Base-by-base conservation (phyloP, 140 eudicot genomes). In the Anethum foeniculum region DNA sequence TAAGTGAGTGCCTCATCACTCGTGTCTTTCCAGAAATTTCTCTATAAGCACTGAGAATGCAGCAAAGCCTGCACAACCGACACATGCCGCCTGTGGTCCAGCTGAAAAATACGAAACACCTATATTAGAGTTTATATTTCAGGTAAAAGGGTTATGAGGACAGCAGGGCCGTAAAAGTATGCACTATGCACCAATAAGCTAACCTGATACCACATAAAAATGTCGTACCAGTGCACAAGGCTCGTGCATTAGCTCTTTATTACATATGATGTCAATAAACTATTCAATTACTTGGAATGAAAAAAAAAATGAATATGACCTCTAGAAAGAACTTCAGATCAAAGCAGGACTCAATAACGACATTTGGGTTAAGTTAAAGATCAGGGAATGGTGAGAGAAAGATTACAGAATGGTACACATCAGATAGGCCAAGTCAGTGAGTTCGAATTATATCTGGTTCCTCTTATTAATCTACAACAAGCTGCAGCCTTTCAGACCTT, bases 61-160 rank as follows among this genome's bases (percentile, higher is more conserved):
- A 85, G 99, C 97, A 83, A 95, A 95, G 32, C 99, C 99, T 34
- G 96, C 98, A 85, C 98, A 95, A n/a, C 97, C 97, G 39, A 77
- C 67, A 62, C 99, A 95, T 9, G 97, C 93, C 21, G 97, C 99
- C 87, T 88, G 81, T 36, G 97, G 97, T 67, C 99, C 99, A 77
- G 89, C 99, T 95, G 84, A 74, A 82, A 79, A 14, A 65, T 39
- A 81, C 77, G 49, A 62, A 64, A 36, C 73, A 75, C 41, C 52
- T 23, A 32, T 27, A 30, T 44, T 12, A 56, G 76, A 56, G 62
- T 28, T 39, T 41, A 18, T n/a, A 41, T 27, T 78, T 8, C 54
- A 47, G 43, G 30, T 49, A 58, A 54, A 4, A 58, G 34, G 12
- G 74, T 32, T 30, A 68, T 68, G 44, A 32, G 73, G n/a, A 68